A percentile compares a stretch with the other conserved stretches of the same genome.
phyloP scores from a whole-genome alignment of 192 early-diverging fungal species.

The Haplosporangium gracile region DNA sequence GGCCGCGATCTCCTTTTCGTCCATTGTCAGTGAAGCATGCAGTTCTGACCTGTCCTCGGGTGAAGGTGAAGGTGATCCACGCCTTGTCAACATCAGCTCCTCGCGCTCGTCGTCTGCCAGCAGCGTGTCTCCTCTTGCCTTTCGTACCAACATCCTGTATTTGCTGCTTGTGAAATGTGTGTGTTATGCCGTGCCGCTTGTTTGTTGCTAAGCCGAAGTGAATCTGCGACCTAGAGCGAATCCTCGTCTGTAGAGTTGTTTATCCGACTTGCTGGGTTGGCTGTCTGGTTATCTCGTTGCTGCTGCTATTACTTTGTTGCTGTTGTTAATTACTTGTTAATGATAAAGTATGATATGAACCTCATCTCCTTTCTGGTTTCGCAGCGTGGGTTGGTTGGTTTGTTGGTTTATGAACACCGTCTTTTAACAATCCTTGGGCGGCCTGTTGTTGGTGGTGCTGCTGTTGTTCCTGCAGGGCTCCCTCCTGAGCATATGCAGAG shows the following conservation, averaged over 20 bases:
- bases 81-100: slow-evolving; percentile 46
- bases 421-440: too few species aligned
- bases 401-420: too few species aligned
- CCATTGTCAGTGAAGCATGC: slow-evolving; percentile 24
- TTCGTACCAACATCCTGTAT: slow-evolving; percentile 21
- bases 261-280: not conserved
- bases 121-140: slow-evolving; percentile 23
- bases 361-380: too few species aligned
- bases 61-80: slow-evolving; percentile 34
- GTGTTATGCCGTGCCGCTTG: not conserved
- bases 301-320: not conserved
- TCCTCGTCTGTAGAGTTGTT: not conserved
- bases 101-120: slow-evolving; percentile 44
- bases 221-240: not conserved
- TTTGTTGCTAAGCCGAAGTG: not conserved
- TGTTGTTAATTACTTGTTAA: too few species aligned
- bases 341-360: too few species aligned
- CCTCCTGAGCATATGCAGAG: too few species aligned
- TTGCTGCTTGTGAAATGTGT: not conserved
- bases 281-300: not conserved
- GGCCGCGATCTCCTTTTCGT: slow-evolving; percentile 19
- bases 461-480: too few species aligned
- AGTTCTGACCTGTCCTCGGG: slow-evolving; percentile 32
- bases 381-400: too few species aligned
- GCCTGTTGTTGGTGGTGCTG: too few species aligned